Percentiles rank a stretch among this genome's conserved stretches.
Evolutionary conservation across 2,329 filamentous ascomycete genomes (phyloP).

Genomic region (Parastagonospora avenae): DNA sequence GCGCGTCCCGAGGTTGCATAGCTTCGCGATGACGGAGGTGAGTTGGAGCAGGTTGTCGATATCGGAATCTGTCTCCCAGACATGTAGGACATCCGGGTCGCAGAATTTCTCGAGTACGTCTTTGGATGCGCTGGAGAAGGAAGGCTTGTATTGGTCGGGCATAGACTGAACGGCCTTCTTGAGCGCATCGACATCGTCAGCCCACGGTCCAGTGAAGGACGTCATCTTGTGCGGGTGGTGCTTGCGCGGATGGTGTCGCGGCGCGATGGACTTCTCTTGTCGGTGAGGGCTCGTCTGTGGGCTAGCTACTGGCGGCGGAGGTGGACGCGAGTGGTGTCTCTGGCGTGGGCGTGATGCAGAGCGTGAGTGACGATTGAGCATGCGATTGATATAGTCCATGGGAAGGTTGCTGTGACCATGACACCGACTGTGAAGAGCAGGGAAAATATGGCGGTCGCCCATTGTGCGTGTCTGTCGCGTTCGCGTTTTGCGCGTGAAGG

Average conservation of each 20-base stretch:
- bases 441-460: constrained; percentile 1
- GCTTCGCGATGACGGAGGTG: constrained; percentile 35
- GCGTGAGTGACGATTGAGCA: constrained; percentile 6
- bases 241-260: constrained; percentile 10
- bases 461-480: constrained; percentile 3
- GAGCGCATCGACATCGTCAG: constrained; percentile 27
- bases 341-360: not conserved
- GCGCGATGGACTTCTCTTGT: not conserved
- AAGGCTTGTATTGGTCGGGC: constrained; percentile 28
- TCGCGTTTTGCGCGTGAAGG: constrained; percentile 8
- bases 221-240: constrained; percentile 13
- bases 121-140: constrained; percentile 27
- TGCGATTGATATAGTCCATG: constrained; percentile 16
- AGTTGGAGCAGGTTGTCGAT: constrained; percentile 40
- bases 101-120: constrained; percentile 26
- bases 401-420: constrained; percentile 1
- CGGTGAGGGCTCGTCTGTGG: not conserved
- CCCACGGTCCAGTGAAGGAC: constrained; percentile 34
- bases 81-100: constrained; percentile 28
- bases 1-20: constrained; percentile 28
- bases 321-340: not conserved
- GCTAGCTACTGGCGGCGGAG: not conserved
- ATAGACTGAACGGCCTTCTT: constrained; percentile 30
- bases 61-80: constrained; percentile 43
- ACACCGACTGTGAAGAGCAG: not conserved